Base-by-base conservation (phyloP, 805 yeast species). In the Starmerella riodocensis region DNA sequence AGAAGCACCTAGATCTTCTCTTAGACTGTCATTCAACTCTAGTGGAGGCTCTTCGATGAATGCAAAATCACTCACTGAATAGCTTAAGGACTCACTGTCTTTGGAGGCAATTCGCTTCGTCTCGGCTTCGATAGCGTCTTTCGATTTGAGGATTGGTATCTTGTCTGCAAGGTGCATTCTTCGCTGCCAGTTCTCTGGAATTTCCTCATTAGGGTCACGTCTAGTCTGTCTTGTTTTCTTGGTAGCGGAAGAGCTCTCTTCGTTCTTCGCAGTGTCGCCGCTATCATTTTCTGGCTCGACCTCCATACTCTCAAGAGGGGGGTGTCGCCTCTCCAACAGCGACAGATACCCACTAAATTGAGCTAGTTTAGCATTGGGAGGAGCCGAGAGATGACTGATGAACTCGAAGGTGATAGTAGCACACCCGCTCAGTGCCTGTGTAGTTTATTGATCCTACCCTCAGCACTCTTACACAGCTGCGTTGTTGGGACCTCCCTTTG, bases 1-100 rank as follows among this genome's bases (percentile, higher is more conserved):
- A 0, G 94, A 84, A 1, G 94, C 94, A 62, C 48, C 26, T 40
- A 36, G 21, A 6, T 19, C 34, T 9, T 30, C 33, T 7, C 5
- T 9, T 5, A 16, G 22, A 19, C 18, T 13, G 6, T 11, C 16
- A n/a, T 7, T 14, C 20, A 25, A 11, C 19, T 9, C 25, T 4
- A 17, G 9, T 24, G 21, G 21, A n/a, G 19, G 23, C 11, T 20
- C 19, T 11, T 24, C 34, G 11, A 31, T 25, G 20, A 31, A 31
- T 6, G 14, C 23, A n/a, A 4, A 31, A 7, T 31, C 34, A 5
- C 34, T 25, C n/a, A n/a, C 25, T 6, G 26, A n/a, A 20, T 31
- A 31, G 17, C 13, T 7, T 11, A 13, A 14, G 9, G 31, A 12
- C 17, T 28, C 31, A 11, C 17, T 7, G 31, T 9, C 8, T 16